Base-by-base conservation (phyloP, 225 moss, liverwort and hornwort genomes). In the Pseudoscleropodium purum region DNA sequence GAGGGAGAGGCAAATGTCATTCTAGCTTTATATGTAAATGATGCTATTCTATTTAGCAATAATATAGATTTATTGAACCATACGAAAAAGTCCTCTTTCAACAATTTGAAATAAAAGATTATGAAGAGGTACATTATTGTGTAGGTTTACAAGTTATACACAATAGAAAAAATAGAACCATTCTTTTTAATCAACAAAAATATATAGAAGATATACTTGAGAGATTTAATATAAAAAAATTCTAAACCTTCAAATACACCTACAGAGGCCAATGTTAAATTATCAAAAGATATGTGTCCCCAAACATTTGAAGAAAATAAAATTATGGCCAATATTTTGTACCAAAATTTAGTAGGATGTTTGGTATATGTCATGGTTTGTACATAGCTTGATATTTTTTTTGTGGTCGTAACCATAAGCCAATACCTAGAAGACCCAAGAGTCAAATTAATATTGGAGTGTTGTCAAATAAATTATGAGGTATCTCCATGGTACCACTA, bases 371-470 rank as follows among this genome's bases (percentile, higher is more conserved):
- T n/a, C n/a, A n/a, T n/a, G n/a, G n/a, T n/a, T n/a, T n/a, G n/a
- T n/a, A n/a, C n/a, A n/a, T n/a, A n/a, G n/a, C n/a, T n/a, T n/a
- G n/a, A n/a, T n/a, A n/a, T n/a, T n/a, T n/a, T n/a, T n/a, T 74
- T 74, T 45, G 47, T 2, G 0, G 16, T 74, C 3, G 47, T 30
- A 29, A 45, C 4, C 0, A 0, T 74, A 30, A 74, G 45, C 18
- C 11, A 30, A 30, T 45, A 5, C 6, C 74, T 74, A 16, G 30
- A 45, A 0, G 18, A 74, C 30, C 18, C 0, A 0, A 0, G 45
- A 3, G 0, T 10, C 2, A 74, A n/a, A n/a, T n/a, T n/a, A 74
- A 9, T 29, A 74, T 74, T 45, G 29, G 29, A 74, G 29, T 30
- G 17, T 30, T 3, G 29, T 74, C n/a, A 45, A 74, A 6, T 3